Evolutionary conservation across 306 rosid genomes (phyloP), one percentile per base, ranked within the genome.

Genomic region (Pyrus pyrifolia): DNA sequence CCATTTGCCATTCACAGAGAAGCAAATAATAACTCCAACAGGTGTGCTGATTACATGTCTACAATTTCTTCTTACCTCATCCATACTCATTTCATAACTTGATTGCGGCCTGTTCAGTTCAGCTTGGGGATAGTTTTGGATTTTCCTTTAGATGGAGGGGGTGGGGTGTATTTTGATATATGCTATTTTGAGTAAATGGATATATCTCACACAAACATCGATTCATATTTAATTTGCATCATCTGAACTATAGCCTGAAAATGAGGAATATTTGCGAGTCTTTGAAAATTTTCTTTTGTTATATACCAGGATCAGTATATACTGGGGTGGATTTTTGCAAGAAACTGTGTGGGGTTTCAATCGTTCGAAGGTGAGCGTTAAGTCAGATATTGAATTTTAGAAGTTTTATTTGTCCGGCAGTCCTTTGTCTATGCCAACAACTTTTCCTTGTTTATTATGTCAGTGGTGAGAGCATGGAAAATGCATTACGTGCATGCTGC

Each of bases 391-490:
- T 87, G 66, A 58, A 19, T 78, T 82, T 82, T 80, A 57, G 61
- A 51, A 30, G 80, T 52, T 72, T 40, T 51, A 45, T 53, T 58
- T 62, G 70, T 70, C 57, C 8, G 51, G 70, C 63, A 57, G 35
- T 40, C 62, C 23, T 65, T 74, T 61, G n/a, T 46, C 14, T 9
- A 19, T 27, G 53, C 69, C 44, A 19, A 73, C 59, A 33, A 52
- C 19, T 63, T 78, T 74, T 76, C 70, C 23, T 68, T 85, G 78
- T 79, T 82, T 69, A 76, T 81, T 85, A 46, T 75, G 57, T 38
- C 45, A 95, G 99, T 88, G 99, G 99, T 76, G 99, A 92, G 84
- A 94, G 98, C 89, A 94, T 94, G 98, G 98, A 94, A 88, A 94
- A 91, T 77, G 98, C 98, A 27, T 79, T 95, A 73, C 97, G 97